Evolutionary conservation across 371 early-diverging fungal species (phyloP).

Genomic region (Entomophthora muscae): DNA sequence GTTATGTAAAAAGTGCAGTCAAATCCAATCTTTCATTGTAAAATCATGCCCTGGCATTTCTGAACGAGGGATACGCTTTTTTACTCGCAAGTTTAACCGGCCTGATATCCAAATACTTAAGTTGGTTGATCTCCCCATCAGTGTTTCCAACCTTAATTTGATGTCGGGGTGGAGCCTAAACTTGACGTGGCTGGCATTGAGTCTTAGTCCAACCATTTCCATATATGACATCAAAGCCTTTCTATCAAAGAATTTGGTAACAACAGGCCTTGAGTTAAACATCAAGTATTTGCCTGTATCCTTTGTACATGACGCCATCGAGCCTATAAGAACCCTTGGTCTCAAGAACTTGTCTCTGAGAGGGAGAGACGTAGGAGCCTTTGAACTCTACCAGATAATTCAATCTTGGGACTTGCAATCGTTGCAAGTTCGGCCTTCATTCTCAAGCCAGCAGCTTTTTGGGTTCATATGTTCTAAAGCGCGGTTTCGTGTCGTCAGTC

Average conservation of each 20-base stretch:
- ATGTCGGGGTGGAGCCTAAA: neutral
- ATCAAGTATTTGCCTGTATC: neutral
- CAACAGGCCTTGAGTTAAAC: neutral
- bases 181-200: neutral
- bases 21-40: neutral
- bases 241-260: neutral
- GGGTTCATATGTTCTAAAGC: neutral
- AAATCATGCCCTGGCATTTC: neutral
- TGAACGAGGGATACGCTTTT: neutral
- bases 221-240: neutral
- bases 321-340: neutral
- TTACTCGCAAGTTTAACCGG: neutral
- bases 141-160: neutral
- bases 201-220: neutral
- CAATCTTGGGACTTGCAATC: neutral
- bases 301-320: neutral
- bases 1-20: neutral
- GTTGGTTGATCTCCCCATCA: neutral
- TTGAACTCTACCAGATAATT: neutral
- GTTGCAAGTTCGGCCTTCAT: neutral
- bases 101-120: neutral
- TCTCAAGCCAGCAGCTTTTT: neutral
- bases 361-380: neutral
- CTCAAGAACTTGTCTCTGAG: neutral
- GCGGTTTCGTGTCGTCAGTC: neutral